Evolutionary conservation across 768 basidiomycete species (phyloP).

Genomic region (Kwoniella newhampshirensis): DNA sequence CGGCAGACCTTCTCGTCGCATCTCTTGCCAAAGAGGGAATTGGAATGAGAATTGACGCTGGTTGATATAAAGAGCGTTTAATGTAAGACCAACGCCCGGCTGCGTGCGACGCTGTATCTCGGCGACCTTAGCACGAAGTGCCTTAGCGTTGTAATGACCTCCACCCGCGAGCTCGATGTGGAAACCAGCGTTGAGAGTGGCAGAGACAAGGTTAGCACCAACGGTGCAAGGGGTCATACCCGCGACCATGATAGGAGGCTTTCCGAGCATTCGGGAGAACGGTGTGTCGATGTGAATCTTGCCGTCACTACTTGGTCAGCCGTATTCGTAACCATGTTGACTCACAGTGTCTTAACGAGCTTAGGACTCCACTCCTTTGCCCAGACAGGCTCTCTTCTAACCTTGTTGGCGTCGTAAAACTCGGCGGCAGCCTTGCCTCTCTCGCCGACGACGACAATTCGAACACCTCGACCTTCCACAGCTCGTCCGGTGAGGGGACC

Average conservation of each 20-base stretch:
- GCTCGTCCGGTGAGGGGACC: constrained; percentile 86
- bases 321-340: constrained; percentile 17
- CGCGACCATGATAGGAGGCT: constrained; percentile 98
- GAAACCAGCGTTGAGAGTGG: constrained; percentile 87
- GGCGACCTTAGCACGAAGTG: constrained; percentile 84
- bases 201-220: constrained; percentile 89
- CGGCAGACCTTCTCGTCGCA: constrained; percentile 91
- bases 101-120: constrained; percentile 85
- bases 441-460: constrained; percentile 86
- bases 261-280: constrained; percentile 92
- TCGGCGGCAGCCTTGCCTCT: constrained; percentile 85
- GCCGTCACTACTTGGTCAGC: constrained; percentile 67
- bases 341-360: constrained; percentile 84
- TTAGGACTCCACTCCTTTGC: constrained; percentile 79
- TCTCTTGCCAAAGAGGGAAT: constrained; percentile 94
- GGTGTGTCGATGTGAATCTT: constrained; percentile 89
- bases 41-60: constrained; percentile 97
- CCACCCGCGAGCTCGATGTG: constrained; percentile 97
- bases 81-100: constrained; percentile 83
- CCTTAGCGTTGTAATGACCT: constrained; percentile 89
- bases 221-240: constrained; percentile 99
- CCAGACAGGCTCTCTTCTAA: constrained; percentile 87
- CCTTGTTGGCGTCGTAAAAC: constrained; percentile 66
- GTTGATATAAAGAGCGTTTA: constrained; percentile 97
- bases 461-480: constrained; percentile 88